Evolutionary conservation across 2,329 filamentous ascomycete genomes (phyloP), one percentile per base, ranked within the genome.

Genomic region (Zymoseptoria brevis): DNA sequence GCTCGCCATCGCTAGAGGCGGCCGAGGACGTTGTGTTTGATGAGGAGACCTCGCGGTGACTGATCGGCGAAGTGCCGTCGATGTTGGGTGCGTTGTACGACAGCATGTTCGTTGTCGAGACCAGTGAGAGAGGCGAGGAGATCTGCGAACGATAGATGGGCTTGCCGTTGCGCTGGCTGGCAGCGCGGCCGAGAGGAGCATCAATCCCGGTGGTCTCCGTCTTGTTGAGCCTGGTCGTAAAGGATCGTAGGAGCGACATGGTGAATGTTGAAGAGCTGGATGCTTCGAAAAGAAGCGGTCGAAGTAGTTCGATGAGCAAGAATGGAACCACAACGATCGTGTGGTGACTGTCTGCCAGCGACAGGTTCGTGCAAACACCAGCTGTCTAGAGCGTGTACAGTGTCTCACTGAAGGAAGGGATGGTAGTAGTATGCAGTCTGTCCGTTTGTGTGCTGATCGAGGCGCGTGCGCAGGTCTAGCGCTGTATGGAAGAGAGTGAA

Each of bases 81-180:
- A 96, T 86, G 71, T 96, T 88, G 55, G 93, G 93, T 8, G 94
- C 92, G 71, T 93, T 93, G 81, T 96, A 96, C 7, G 90, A 91
- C 57, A 96, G 86, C 83, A 95, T 90, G 75, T 97, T 99, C 67
- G 94, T 97, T 4, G 93, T 96, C 60, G 94, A 95, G 54, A 96
- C 80, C 63, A 99, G 82, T 74, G 91, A 87, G 56, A 96, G 82
- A 0, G 94, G 94, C 2, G 82, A 84, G 1, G 94, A 99, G 72
- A 99, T 99, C 78, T 91, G 87, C 72, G 81, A 74, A 60, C 87
- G 83, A 66, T 85, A 77, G 57, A 79, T 74, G 70, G 80, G 74
- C 71, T 75, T 64, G 65, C 69, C 72, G 66, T 66, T 71, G 61
- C 74, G 78, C 72, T 80, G 82, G 68, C 75, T 79, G 60, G 75